Percentiles rank a stretch among this genome's conserved stretches.
These are phyloP conservation scores for Malassezia obtusa DNA, from an alignment of 1,284 basidiomycete species.

Conservation along the genomic window DNA sequence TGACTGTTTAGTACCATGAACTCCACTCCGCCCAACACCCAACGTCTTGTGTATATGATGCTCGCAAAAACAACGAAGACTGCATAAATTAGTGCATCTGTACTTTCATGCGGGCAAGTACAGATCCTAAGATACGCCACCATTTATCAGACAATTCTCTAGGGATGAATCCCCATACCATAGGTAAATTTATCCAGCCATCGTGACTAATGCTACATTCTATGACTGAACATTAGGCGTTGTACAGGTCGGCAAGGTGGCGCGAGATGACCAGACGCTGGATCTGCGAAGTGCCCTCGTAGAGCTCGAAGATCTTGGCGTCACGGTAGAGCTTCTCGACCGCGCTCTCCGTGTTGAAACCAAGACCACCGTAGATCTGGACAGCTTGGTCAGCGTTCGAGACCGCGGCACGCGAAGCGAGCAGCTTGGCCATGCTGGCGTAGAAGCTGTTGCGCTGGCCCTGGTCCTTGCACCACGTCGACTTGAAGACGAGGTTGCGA, in stretches of 20 bases:
- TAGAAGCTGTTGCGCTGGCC: conserved; percentile 54
- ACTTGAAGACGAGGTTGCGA: conserved; percentile 53
- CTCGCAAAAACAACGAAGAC: no score
- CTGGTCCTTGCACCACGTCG: conserved; percentile 53
- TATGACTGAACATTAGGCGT: conserved; percentile 2
- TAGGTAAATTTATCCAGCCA: no score
- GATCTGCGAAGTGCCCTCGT: conserved; percentile 46
- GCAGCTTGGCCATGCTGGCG: conserved; percentile 54
- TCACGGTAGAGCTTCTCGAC: conserved; percentile 55
- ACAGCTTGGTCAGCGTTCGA: conserved; percentile 50
- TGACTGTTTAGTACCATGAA: no score
- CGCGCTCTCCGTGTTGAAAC: conserved; percentile 54
- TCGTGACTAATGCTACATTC: not conserved
- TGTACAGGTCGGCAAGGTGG: conserved; percentile 38
- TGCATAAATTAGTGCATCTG: no score
- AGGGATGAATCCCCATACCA: no score
- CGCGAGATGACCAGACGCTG: conserved; percentile 41
- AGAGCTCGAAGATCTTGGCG: conserved; percentile 31
- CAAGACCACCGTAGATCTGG: conserved; percentile 51
- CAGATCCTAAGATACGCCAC: no score
- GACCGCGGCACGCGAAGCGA: conserved; percentile 47
- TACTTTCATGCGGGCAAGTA: no score
- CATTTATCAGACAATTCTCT: no score
- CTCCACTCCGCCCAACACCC: no score
- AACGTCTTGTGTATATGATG: no score